Conservation (phyloP, 164 flowering plant species). For the Vitis riparia region DNA sequence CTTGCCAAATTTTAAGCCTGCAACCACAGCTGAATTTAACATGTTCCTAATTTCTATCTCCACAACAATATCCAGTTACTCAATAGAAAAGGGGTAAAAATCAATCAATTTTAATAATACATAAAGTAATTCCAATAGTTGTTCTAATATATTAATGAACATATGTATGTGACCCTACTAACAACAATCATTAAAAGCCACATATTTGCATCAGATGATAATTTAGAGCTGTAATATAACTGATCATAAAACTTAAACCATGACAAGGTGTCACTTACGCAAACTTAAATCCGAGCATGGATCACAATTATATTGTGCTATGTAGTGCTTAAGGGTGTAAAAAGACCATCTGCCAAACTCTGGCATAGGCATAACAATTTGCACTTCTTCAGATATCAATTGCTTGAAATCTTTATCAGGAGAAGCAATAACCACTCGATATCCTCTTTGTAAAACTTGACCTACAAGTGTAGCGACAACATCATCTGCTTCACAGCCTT, state of each 20-base stretch:
- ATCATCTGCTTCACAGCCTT: constrained; percentile 93
- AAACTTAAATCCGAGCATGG: constrained; percentile 86
- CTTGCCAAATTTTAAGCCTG: no score
- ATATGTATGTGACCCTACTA: background rate
- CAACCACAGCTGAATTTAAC: no score
- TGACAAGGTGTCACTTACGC: constrained; percentile 44
- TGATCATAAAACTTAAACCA: background rate
- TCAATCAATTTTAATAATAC: no score
- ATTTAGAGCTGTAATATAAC: background rate
- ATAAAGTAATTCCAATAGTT: no score
- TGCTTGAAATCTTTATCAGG: constrained; percentile 99
- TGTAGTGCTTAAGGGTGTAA: constrained; percentile 81
- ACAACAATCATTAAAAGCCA: background rate
- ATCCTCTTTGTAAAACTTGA: constrained; percentile 61
- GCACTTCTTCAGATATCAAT: constrained; percentile 88
- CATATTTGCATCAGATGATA: background rate
- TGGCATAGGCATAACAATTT: constrained; percentile 78
- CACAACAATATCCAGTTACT: no score
- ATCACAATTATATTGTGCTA: constrained; percentile 75
- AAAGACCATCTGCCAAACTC: constrained; percentile 89
- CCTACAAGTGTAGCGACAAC: constrained; percentile 84
- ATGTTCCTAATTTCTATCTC: no score
- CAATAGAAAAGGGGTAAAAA: no score
- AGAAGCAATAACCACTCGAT: constrained; percentile 77
- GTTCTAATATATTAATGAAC: background rate